These are phyloP conservation scores for Boechera divaricarpa DNA, from an alignment of 345 rosid species.

Conservation along the genomic window DNA sequence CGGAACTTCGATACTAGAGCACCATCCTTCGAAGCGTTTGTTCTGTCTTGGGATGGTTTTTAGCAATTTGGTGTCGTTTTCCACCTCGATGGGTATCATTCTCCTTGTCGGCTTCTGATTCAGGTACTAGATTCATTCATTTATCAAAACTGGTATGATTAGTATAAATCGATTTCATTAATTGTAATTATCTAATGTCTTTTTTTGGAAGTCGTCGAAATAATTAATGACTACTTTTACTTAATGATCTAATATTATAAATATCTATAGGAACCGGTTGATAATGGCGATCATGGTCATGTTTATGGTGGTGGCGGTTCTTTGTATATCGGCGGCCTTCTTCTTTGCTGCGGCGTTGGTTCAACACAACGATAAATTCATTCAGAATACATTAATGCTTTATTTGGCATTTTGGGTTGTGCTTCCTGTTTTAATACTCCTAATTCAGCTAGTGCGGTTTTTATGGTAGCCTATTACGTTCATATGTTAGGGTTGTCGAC, in stretches of 20 bases:
- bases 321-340: conserved; percentile 9
- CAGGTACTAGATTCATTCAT: conserved; percentile 1
- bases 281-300: conserved; percentile 16
- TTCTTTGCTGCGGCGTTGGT: background rate
- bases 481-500: background rate
- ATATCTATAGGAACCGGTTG: background rate
- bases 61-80: conserved; percentile 8
- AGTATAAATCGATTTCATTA: too few species aligned
- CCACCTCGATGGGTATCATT: conserved; percentile 23
- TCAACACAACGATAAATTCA: background rate
- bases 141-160: too few species aligned
- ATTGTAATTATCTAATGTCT: background rate
- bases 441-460: background rate
- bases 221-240: background rate
- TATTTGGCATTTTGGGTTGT: conserved; percentile 10
- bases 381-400: accelerated
- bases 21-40: background rate
- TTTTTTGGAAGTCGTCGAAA: background rate
- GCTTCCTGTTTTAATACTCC: background rate
- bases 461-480: background rate
- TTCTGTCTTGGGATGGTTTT: background rate
- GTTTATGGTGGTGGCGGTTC: conserved; percentile 25
- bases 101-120: conserved; percentile 11
- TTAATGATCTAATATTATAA: background rate
- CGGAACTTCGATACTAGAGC: conserved; percentile 9